Conservation (phyloP, 176 grass and related monocot species). For the Areca catechu region DNA sequence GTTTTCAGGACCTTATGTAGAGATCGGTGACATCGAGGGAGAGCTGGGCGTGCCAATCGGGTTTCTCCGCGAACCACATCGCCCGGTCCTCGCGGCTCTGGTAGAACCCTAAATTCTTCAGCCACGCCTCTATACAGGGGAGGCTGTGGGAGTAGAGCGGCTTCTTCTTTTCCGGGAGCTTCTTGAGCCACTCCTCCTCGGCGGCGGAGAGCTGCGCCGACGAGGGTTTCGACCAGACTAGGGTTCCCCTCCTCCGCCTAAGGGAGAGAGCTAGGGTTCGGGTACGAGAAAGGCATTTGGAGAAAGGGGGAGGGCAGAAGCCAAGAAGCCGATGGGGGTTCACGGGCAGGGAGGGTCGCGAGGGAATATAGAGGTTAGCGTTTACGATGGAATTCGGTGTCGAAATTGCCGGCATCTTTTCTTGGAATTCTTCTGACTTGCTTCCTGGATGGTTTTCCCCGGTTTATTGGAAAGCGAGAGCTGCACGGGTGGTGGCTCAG, state of each 20-base stretch:
- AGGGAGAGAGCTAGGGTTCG: constrained; percentile 9
- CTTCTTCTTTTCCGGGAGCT: constrained; percentile 85
- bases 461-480: no score
- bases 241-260: constrained; percentile 3
- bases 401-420: constrained; percentile 19
- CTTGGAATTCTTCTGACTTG: not conserved
- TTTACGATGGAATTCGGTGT: not conserved
- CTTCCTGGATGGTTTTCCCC: no score
- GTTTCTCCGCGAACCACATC: constrained; percentile 68
- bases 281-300: not conserved
- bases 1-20: constrained; percentile 26
- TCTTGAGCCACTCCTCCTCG: constrained; percentile 55
- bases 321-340: no score
- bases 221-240: constrained; percentile 1
- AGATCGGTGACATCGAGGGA: constrained; percentile 63
- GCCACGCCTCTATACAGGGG: constrained; percentile 82
- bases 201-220: constrained; percentile 17
- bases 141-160: constrained; percentile 87
- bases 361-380: no score
- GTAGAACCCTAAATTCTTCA: constrained; percentile 59
- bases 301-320: no score
- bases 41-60: constrained; percentile 77
- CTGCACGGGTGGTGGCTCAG: no score
- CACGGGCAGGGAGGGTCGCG: no score
- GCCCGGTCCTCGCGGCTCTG: constrained; percentile 60